Conservation (phyloP, 1,284 basidiomycete species). For the Leccinum ponderosum region DNA sequence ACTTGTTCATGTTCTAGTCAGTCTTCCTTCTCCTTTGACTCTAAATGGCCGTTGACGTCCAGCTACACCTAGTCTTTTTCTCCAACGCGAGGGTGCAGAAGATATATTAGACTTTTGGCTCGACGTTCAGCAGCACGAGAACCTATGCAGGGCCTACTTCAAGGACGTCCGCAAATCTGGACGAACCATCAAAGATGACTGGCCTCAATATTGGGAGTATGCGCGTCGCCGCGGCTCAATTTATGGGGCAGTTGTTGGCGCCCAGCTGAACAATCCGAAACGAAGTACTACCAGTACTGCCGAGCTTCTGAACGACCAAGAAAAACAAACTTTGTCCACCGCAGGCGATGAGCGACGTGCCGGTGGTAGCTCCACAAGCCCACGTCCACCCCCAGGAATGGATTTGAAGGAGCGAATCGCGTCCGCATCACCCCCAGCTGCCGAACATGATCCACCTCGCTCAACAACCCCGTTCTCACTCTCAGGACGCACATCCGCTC, state of each 20-base stretch:
- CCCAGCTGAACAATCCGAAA: constrained; percentile 61
- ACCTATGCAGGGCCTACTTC: constrained; percentile 97
- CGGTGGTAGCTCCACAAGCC: constrained; percentile 53
- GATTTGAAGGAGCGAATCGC: constrained; percentile 48
- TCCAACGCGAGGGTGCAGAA: constrained; percentile 92
- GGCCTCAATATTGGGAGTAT: constrained; percentile 96
- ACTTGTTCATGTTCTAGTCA: constrained; percentile 98
- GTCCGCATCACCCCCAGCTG: constrained; percentile 44
- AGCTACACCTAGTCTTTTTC: constrained; percentile 60
- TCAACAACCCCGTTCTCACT: constrained; percentile 80
- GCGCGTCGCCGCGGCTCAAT: constrained; percentile 85
- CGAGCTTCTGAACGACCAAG: constrained; percentile 64
- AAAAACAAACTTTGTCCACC: constrained; percentile 57
- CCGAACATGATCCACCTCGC: constrained; percentile 50
- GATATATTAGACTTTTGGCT: constrained; percentile 99
- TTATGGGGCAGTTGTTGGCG: constrained; percentile 87
- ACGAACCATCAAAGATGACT: constrained; percentile 89
- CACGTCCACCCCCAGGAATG: constrained; percentile 41
- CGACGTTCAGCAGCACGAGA: constrained; percentile 98
- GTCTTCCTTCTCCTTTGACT: constrained; percentile 9
- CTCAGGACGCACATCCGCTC: constrained; percentile 67
- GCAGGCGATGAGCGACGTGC: constrained; percentile 49
- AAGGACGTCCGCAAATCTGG: constrained; percentile 96
- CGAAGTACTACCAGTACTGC: constrained; percentile 74
- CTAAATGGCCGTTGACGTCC: constrained; percentile 6